Evolutionary conservation across 106 monocot genomes (phyloP), one percentile per base, ranked within the genome.

Genomic region (Dioscorea zingiberensis): DNA sequence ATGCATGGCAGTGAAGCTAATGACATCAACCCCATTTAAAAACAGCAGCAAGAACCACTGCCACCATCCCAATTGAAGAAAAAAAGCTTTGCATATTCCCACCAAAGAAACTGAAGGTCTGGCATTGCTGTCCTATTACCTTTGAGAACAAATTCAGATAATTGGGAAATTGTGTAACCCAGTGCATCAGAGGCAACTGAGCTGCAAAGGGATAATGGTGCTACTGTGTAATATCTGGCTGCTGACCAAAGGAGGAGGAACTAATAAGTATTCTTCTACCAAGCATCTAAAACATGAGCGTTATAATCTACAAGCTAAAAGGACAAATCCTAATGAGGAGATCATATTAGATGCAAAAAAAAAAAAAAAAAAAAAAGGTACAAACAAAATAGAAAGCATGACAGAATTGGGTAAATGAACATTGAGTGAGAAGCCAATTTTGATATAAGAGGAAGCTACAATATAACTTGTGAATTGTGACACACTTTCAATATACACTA

Each of bases 11-110:
- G 44, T 54, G 71, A 45, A 80, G 64, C 60, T 95, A 91, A 74
- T 88, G 87, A 25, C 91, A 28, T 80, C 81, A 95, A 15, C 95
- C 95, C 95, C 95, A 95, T 2, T 83, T 46, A 62, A 88, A 95
- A 14, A 95, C 70, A 49, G 54, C 47, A 38, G 85, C 83, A 55
- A 88, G 91, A 65, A 79, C 49, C 80, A 83, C 57, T 88, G 88
- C 54, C 60, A 77, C 84, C 87, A 91, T 21, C 91, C 85, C 49
- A 95, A 54, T 18, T 67, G 61, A 38, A 69, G 27, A 48, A 86
- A n/a, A n/a, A 63, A 72, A 88, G 87, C 65, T 63, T 83, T 49
- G 85, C 47, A 58, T 75, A 69, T 55, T 72, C 78, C 66, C 44
- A 65, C 59, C 51, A 71, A 61, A 69, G 51, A 53, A 95, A 32